phyloP scores from a whole-genome alignment of 2,329 filamentous ascomycete species.

The Orbilia oligospora region DNA sequence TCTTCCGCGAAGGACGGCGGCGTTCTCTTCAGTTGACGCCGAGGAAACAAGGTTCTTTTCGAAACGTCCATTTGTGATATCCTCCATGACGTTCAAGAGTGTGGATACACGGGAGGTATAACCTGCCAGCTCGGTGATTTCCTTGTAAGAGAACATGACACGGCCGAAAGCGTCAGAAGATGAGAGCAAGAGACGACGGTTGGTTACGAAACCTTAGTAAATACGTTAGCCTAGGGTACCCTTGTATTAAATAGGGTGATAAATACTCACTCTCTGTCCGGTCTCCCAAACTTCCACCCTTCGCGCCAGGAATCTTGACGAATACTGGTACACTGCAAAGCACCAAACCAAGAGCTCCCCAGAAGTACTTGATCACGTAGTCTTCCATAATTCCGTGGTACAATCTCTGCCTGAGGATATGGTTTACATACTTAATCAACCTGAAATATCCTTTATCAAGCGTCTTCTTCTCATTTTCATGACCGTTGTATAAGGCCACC shows the following conservation, averaged over 20 bases:
- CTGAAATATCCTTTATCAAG: conserved; percentile 99
- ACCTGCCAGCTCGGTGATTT: conserved; percentile 94
- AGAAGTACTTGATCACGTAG: conserved; percentile 99
- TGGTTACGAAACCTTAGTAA: conserved; percentile 80
- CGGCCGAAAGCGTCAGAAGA: conserved; percentile 96
- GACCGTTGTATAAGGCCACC: conserved; percentile 89
- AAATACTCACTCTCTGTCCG: conserved; percentile 72
- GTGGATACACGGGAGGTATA: conserved; percentile 94
- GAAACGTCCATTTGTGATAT: conserved; percentile 89
- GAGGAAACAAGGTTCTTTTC: conserved; percentile 97
- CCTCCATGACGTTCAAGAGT: conserved; percentile 92
- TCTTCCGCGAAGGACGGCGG: conserved; percentile 83
- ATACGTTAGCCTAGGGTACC: conserved; percentile 24
- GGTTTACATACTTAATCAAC: conserved; percentile 98
- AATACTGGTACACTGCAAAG: conserved; percentile 97
- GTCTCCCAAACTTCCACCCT: conserved; percentile 69
- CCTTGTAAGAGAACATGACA: conserved; percentile 97
- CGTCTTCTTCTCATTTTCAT: conserved; percentile 94
- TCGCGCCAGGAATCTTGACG: conserved; percentile 84
- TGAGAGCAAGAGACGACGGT: conserved; percentile 88
- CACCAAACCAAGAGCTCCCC: conserved; percentile 91
- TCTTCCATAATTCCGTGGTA: conserved; percentile 99
- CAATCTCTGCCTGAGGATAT: conserved; percentile 88
- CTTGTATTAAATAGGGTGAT: neutral
- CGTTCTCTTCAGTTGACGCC: conserved; percentile 83